These are phyloP conservation scores for Malus hybrid DNA, from an alignment of 331 rosid species.

Conservation along the genomic window DNA sequence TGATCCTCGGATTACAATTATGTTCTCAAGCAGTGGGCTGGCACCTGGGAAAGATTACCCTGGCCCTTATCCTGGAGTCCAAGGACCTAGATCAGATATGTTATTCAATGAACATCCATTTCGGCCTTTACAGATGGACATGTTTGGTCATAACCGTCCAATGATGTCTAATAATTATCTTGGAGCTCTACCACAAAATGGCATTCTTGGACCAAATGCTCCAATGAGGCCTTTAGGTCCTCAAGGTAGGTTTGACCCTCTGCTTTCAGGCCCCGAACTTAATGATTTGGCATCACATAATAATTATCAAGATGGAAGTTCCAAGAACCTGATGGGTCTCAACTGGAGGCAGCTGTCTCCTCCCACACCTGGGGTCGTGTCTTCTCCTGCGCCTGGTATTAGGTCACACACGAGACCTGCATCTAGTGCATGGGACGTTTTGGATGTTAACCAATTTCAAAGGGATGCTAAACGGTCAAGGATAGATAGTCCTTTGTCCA, in stretches of 20 bases:
- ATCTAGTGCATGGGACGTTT: slow-evolving; percentile 50
- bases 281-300: slow-evolving; percentile 38
- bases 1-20: slow-evolving; percentile 72
- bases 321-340: slow-evolving; percentile 52
- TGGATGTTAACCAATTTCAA: slow-evolving; percentile 52
- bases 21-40: slow-evolving; percentile 68
- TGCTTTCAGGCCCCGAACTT: slow-evolving; percentile 37
- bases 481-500: slow-evolving; percentile 38
- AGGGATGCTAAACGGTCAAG: slow-evolving; percentile 59
- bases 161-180: slow-evolving; percentile 47
- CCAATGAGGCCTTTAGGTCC: slow-evolving; percentile 68
- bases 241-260: slow-evolving; percentile 54
- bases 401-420: slow-evolving; percentile 46
- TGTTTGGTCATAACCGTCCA: slow-evolving; percentile 49
- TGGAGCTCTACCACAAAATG: slow-evolving; percentile 47
- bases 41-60: slow-evolving; percentile 60
- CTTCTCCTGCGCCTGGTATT: slow-evolving; percentile 45
- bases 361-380: slow-evolving; percentile 56
- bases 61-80: slow-evolving; percentile 35
- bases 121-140: slow-evolving; percentile 43
- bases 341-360: slow-evolving; percentile 79
- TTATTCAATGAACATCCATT: slow-evolving; percentile 46
- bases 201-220: slow-evolving; percentile 45
- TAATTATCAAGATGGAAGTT: slow-evolving; percentile 51
- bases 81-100: slow-evolving; percentile 49